Conservation (phyloP, 306 rosid genomes). For the Mucuna pruriens region DNA sequence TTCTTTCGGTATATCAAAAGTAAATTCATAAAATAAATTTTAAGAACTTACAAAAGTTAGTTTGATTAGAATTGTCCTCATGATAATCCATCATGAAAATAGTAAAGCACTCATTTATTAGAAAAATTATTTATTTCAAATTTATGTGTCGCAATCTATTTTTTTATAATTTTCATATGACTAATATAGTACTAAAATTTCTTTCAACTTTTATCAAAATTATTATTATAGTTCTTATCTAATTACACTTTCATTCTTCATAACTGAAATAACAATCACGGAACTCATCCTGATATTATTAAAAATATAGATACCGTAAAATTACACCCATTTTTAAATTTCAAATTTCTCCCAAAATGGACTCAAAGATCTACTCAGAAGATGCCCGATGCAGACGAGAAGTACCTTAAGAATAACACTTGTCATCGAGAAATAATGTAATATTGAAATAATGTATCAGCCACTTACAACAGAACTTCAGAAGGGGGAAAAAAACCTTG, state of each 20-base stretch:
- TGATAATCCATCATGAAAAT: not conserved
- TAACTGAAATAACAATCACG: not conserved
- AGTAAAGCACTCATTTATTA: not conserved
- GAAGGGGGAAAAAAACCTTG: slow-evolving; percentile 36
- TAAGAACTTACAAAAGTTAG: too few relatives aligned
- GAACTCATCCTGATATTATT: not conserved
- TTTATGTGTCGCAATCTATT: not conserved
- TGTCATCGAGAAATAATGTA: slow-evolving; percentile 27
- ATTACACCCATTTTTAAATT: not conserved
- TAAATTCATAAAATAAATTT: not conserved
- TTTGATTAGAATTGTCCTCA: not conserved
- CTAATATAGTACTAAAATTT: not conserved
- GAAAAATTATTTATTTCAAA: not conserved
- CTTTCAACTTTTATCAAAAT: not conserved
- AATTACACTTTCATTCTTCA: not conserved
- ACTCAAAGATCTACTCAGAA: slow-evolving; percentile 7
- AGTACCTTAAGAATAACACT: slow-evolving; percentile 18
- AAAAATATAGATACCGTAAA: slow-evolving; percentile 7
- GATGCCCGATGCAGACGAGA: not conserved
- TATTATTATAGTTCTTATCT: not conserved
- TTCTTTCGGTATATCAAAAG: not conserved
- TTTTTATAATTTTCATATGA: not conserved
- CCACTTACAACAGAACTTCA: slow-evolving; percentile 42
- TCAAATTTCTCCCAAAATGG: slow-evolving; percentile 18
- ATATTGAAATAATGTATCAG: slow-evolving; percentile 49